phyloP scores from a whole-genome alignment of 257 asterid species.

The Mitragyna speciosa region DNA sequence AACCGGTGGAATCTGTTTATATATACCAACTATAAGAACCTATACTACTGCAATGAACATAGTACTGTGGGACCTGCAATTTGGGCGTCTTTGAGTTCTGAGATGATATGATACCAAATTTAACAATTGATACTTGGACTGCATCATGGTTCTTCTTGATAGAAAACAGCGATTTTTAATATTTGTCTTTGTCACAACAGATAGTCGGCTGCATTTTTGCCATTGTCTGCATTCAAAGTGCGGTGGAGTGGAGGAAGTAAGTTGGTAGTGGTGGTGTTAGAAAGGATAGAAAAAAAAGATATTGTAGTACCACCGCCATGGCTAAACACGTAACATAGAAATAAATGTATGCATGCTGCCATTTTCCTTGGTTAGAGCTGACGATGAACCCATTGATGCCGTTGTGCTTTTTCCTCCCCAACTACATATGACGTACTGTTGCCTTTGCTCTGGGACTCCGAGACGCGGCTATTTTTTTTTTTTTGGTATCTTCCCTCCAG shows the following conservation, averaged over 20 bases:
- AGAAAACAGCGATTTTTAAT: neutral
- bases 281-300: neutral
- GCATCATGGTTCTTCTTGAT: neutral
- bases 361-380: slow-evolving; percentile 40
- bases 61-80: neutral
- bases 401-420: neutral
- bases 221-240: neutral
- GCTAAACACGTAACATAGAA: slow-evolving; percentile 2
- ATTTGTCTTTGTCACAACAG: too few relatives aligned
- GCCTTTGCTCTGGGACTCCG: neutral
- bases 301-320: slow-evolving; percentile 1
- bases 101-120: neutral
- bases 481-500: neutral
- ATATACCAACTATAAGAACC: too few relatives aligned
- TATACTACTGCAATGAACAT: neutral
- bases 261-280: neutral
- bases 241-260: neutral
- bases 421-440: neutral
- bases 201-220: neutral
- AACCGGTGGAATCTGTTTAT: neutral
- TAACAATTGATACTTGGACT: neutral
- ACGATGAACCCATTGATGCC: slow-evolving; percentile 16
- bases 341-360: slow-evolving; percentile 24
- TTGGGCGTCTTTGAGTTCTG: neutral
- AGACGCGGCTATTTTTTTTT: neutral